These are phyloP conservation scores for Salix brachista DNA, from an alignment of 345 rosid species.

Conservation along the genomic window DNA sequence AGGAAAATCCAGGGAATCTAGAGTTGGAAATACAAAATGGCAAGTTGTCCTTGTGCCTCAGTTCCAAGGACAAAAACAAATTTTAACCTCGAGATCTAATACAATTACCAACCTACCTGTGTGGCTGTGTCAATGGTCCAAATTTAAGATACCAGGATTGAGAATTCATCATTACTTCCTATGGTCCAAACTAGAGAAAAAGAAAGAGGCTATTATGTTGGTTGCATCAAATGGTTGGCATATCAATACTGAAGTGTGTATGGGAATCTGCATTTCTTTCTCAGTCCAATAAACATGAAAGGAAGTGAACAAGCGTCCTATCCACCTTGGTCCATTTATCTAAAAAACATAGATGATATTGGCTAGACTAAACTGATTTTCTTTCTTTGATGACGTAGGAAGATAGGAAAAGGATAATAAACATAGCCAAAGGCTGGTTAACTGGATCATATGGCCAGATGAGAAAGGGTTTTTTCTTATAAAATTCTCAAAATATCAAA, in stretches of 20 bases:
- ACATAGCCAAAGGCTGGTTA: neutral
- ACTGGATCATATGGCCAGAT: neutral
- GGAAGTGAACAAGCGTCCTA: neutral
- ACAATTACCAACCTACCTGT: neutral
- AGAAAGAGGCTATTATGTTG: neutral
- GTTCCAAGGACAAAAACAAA: neutral
- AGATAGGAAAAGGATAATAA: neutral
- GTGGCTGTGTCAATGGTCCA: neutral
- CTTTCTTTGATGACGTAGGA: neutral
- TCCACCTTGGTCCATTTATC: neutral
- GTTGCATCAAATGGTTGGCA: neutral
- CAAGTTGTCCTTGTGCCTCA: neutral
- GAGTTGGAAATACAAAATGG: neutral
- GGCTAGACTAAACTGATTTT: neutral
- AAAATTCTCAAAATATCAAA: neutral
- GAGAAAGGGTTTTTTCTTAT: neutral
- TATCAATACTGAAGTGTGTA: neutral
- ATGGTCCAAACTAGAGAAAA: neutral
- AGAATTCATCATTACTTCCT: neutral
- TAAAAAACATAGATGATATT: neutral
- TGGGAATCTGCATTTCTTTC: neutral
- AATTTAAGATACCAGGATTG: neutral
- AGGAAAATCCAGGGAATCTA: neutral
- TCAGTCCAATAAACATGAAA: neutral
- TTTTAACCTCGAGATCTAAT: neutral